Evolutionary conservation across 768 basidiomycete genomes (phyloP), one percentile per base, ranked within the genome.

Genomic region (Boletus pseudo-olivaceus): DNA sequence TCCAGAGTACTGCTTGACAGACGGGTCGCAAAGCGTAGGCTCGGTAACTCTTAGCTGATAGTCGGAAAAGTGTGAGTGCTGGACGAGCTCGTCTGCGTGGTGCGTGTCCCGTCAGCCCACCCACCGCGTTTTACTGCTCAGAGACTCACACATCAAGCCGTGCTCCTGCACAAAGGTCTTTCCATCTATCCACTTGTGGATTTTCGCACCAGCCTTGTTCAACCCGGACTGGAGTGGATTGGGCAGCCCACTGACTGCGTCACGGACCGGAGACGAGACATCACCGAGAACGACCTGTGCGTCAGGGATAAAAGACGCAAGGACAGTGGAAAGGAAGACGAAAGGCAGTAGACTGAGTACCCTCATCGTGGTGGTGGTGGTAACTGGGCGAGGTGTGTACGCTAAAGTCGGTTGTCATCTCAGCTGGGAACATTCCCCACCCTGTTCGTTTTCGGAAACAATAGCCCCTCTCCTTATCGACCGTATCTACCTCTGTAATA

Each of bases 1-100:
- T 29, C 91, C 91, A 33, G 87, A 88, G 57, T 87, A 82, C 64
- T 90, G 87, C 51, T 71, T 68, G 32, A 93, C 90, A n/a, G 78
- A 71, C 0, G 85, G 67, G 59, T 96, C 93, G 61, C 93, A 95
- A 7, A 95, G 72, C 32, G 78, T 76, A 10, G 92, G 87, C 59
- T 84, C 78, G 0, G 81, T 83, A 12, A 90, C 62, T 56, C 88
- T 76, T 15, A 91, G 75, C 54, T 78, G 74, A 67, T 89, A 77
- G 46, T 71, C 59, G 37, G 84, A 78, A 50, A 74, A 75, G 15
- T 74, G 71, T 10, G 80, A 70, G 57, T 83, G 83, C 4, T 77
- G 78, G 19, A 88, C 75, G 19, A 86, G 76, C 66, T 90, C 87
- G 63, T 88, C 88, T 61, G 10, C 17, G n/a, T 17, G 9, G 38